These are phyloP conservation scores for Musa balbisiana DNA, from an alignment of 202 grass and related monocot species.

Conservation along the genomic window DNA sequence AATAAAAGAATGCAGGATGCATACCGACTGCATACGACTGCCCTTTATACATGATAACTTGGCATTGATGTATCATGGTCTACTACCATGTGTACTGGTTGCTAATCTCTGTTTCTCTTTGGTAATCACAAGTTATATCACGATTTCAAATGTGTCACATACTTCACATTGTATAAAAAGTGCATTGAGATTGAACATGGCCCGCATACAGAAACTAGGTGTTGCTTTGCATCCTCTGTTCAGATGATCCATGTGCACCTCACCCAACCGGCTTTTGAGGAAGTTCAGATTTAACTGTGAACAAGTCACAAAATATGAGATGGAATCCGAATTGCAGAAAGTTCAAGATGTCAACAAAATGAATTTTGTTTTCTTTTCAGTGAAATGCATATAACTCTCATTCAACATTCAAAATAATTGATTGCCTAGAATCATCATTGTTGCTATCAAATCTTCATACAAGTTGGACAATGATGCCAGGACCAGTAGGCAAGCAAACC, in stretches of 20 bases:
- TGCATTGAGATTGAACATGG: conserved; percentile 75
- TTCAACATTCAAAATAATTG: not conserved
- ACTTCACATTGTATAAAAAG: conserved; percentile 67
- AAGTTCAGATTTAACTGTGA: conserved; percentile 59
- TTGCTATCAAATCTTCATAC: not conserved
- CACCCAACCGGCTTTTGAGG: conserved; percentile 49
- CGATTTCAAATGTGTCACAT: conserved; percentile 70
- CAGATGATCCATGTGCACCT: conserved; percentile 58
- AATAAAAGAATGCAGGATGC: too few relatives aligned
- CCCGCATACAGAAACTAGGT: conserved; percentile 60
- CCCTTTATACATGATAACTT: too few relatives aligned
- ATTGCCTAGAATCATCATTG: not conserved
- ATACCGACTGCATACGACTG: too few relatives aligned
- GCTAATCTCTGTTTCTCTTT: not conserved
- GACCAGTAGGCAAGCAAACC: not conserved
- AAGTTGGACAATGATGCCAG: not conserved
- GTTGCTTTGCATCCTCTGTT: conserved; percentile 76
- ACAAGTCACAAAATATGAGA: conserved; percentile 7
- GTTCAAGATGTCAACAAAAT: not conserved
- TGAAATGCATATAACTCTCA: not conserved
- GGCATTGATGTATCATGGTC: not conserved
- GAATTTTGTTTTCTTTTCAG: not conserved
- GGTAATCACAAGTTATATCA: conserved; percentile 39
- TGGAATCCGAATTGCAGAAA: not conserved
- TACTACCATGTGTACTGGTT: not conserved